phyloP scores from a whole-genome alignment of 208 protist species.

The Zelonia costaricensis region DNA sequence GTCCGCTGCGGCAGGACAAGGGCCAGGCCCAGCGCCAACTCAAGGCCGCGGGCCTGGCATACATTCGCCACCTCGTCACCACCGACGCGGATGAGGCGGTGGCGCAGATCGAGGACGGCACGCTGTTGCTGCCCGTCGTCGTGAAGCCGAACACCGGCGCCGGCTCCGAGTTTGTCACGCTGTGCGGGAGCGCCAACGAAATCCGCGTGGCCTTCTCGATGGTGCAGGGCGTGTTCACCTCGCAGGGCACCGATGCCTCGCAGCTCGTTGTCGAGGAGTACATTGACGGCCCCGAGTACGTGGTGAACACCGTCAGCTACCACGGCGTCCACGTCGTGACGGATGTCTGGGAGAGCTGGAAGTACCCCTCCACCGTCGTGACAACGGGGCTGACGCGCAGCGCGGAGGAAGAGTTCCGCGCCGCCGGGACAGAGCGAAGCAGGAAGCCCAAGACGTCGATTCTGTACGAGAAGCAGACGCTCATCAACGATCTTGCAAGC shows the following conservation, averaged over 20 bases:
- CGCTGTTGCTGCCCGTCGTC: slow-evolving; percentile 72
- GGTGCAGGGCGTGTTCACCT: slow-evolving; percentile 38
- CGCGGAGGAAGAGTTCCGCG: slow-evolving; percentile 26
- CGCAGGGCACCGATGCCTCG: slow-evolving; percentile 45
- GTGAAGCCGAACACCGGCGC: slow-evolving; percentile 83
- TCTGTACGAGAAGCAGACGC: slow-evolving; percentile 77
- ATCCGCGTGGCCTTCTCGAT: slow-evolving; percentile 56
- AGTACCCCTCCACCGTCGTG: slow-evolving; percentile 46
- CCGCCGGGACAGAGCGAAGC: slow-evolving; percentile 1
- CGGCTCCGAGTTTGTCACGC: slow-evolving; percentile 79
- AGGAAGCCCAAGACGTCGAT: slow-evolving; percentile 46
- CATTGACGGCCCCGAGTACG: slow-evolving; percentile 86
- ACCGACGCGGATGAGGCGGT: slow-evolving; percentile 30
- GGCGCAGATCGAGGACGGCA: slow-evolving; percentile 13
- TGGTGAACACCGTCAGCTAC: slow-evolving; percentile 82
- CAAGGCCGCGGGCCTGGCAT: slow-evolving; percentile 45
- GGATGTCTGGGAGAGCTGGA: slow-evolving; percentile 89
- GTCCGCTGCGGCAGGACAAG: slow-evolving; percentile 71
- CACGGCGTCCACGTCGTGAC: slow-evolving; percentile 76
- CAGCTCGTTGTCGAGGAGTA: slow-evolving; percentile 86
- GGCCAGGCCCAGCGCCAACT: slow-evolving; percentile 54
- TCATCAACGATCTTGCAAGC: slow-evolving; percentile 54
- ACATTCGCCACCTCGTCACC: slow-evolving; percentile 63
- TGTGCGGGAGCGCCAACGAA: slow-evolving; percentile 64
- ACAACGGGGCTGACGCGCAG: slow-evolving; percentile 42